phyloP scores from a whole-genome alignment of 2,329 filamentous ascomycete species.

The Acephala macrosclerotiorum region DNA sequence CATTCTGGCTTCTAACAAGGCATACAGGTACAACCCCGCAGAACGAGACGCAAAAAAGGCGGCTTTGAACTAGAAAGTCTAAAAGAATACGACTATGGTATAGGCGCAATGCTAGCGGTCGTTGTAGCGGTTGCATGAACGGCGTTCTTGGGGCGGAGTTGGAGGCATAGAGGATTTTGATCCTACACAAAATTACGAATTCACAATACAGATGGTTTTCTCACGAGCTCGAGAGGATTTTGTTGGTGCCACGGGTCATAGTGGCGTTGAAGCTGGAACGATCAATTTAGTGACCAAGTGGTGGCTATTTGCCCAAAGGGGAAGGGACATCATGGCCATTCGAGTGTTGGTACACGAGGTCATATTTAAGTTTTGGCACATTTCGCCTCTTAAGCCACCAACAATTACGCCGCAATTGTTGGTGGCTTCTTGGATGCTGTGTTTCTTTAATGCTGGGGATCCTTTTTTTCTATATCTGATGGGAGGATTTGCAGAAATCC shows the following conservation, averaged over 20 bases:
- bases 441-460: too few relatives aligned
- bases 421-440: too few relatives aligned
- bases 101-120: conserved; percentile 33
- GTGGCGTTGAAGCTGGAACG: too few relatives aligned
- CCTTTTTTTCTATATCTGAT: too few relatives aligned
- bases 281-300: not conserved
- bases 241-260: not conserved
- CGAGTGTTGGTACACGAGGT: too few relatives aligned
- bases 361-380: too few relatives aligned
- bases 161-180: conserved; percentile 24
- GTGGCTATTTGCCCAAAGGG: too few relatives aligned
- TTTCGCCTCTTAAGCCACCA: too few relatives aligned
- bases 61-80: conserved; percentile 37
- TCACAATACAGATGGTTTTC: conserved; percentile 22
- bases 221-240: not conserved
- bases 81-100: conserved; percentile 20
- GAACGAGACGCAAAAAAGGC: conserved; percentile 54
- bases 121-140: conserved; percentile 33
- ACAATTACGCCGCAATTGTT: too few relatives aligned
- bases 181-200: conserved; percentile 21
- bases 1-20: conserved; percentile 26
- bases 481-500: too few relatives aligned
- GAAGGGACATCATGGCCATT: too few relatives aligned
- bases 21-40: conserved; percentile 55
- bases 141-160: conserved; percentile 37